Conservation (phyloP, 192 early-diverging fungal species). For the Phlyctochytrium arcticum region DNA sequence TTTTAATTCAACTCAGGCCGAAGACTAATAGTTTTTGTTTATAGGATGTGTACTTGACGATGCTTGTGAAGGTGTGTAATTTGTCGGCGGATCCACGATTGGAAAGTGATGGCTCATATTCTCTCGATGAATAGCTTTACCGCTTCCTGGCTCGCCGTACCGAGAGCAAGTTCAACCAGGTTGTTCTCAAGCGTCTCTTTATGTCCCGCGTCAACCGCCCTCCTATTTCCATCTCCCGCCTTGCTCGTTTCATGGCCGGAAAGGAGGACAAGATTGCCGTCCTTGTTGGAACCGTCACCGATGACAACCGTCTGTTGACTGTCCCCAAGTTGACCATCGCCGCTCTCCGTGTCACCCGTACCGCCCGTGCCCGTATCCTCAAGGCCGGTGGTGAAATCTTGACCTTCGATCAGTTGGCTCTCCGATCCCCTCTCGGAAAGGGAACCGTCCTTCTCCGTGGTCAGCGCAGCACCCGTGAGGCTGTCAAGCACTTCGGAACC, state of each 20-base stretch:
- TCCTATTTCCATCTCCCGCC: constrained; percentile 87
- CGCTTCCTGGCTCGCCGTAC: constrained; percentile 99
- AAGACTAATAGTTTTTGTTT: constrained; percentile 1
- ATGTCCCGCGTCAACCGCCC: constrained; percentile 98
- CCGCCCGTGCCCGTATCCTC: constrained; percentile 95
- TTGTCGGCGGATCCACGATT: neutral
- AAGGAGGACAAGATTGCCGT: constrained; percentile 92
- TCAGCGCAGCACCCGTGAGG: constrained; percentile 88
- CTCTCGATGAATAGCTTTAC: constrained; percentile 70
- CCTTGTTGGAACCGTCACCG: constrained; percentile 94
- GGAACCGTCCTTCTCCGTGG: constrained; percentile 95
- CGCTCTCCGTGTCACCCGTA: constrained; percentile 92
- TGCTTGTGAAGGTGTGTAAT: constrained; percentile 90
- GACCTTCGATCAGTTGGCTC: constrained; percentile 98
- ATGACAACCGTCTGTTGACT: constrained; percentile 88
- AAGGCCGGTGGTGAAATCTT: constrained; percentile 98
- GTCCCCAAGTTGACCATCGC: constrained; percentile 94
- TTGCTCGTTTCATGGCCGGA: constrained; percentile 67
- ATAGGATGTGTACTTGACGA: constrained; percentile 90
- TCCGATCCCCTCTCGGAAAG: constrained; percentile 95
- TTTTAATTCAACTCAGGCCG: neutral
- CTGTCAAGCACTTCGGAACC: constrained; percentile 98
- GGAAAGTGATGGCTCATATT: neutral
- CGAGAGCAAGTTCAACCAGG: constrained; percentile 98
- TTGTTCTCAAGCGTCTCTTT: constrained; percentile 95